Conservation (phyloP, 345 rosid species). For the Eucalyptus sp. region DNA sequence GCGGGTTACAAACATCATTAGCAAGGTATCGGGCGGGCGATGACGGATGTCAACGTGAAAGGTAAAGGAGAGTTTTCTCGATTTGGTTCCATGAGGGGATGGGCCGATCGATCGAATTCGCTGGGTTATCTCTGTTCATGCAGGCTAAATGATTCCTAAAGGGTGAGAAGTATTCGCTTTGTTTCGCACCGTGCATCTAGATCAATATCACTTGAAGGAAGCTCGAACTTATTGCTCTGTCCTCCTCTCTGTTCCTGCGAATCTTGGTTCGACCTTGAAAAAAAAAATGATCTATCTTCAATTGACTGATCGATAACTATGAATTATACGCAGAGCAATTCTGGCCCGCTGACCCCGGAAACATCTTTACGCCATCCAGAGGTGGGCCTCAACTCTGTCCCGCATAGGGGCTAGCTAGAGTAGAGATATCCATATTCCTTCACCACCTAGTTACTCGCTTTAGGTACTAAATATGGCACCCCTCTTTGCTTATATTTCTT, state of each 20-base stretch:
- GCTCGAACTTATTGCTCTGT: constrained; percentile 34
- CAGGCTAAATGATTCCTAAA: constrained; percentile 82
- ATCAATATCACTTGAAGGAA: constrained; percentile 66
- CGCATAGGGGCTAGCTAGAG: constrained; percentile 11
- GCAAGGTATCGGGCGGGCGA: constrained; percentile 53
- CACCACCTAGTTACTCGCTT: constrained; percentile 5
- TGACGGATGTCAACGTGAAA: constrained; percentile 59
- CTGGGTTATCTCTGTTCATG: background rate
- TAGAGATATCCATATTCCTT: constrained; percentile 9
- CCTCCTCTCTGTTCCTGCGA: background rate
- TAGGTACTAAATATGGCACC: constrained; percentile 3
- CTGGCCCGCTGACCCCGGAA: background rate
- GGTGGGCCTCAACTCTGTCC: constrained; percentile 11
- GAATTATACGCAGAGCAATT: background rate
- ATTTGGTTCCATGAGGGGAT: background rate
- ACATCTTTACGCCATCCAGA: constrained; percentile 7
- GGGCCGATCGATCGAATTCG: no score
- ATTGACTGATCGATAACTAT: background rate
- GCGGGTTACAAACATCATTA: no score
- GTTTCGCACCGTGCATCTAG: constrained; percentile 83
- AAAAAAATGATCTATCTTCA: background rate
- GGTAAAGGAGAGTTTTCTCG: constrained; percentile 17
- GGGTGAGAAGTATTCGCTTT: constrained; percentile 96
- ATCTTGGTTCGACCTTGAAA: background rate
- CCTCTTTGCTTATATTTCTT: no score